Evolutionary conservation across 257 asterid genomes (phyloP).

Genomic region (Solanum rostratum): DNA sequence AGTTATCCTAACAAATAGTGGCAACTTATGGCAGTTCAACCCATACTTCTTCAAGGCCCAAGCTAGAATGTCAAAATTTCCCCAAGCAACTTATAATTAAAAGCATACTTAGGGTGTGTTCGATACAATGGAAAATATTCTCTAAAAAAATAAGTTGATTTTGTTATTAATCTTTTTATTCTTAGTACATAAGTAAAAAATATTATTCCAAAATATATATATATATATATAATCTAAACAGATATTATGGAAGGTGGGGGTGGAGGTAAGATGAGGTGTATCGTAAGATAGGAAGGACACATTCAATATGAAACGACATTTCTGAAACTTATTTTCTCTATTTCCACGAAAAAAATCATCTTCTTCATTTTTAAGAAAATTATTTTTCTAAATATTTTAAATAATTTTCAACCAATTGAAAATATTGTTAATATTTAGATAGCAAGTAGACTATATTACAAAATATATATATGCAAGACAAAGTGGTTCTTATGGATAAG

Average conservation of each 20-base stretch:
- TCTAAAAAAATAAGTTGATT: not conserved
- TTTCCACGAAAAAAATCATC: no score
- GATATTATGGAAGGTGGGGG: not conserved
- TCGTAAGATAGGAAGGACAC: not conserved
- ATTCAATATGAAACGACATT: no score
- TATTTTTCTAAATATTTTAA: no score
- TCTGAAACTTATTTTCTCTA: no score
- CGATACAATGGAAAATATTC: not conserved
- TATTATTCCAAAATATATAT: not conserved
- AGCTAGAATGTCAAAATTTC: not conserved
- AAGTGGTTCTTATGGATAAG: not conserved
- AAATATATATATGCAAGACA: not conserved
- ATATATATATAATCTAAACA: not conserved
- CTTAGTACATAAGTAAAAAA: not conserved
- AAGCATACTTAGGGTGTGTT: not conserved
- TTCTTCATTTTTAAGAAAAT: no score
- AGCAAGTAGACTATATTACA: not conserved
- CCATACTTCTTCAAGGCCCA: not conserved
- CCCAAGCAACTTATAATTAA: not conserved
- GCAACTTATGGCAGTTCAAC: no score
- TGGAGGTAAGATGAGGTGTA: not conserved
- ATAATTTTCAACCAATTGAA: no score
- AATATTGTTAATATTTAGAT: no score
- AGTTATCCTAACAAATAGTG: no score
- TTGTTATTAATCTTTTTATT: not conserved